Conservation (phyloP, 2,329 filamentous ascomycete genomes). For the Pseudogymnoascus sp. region DNA sequence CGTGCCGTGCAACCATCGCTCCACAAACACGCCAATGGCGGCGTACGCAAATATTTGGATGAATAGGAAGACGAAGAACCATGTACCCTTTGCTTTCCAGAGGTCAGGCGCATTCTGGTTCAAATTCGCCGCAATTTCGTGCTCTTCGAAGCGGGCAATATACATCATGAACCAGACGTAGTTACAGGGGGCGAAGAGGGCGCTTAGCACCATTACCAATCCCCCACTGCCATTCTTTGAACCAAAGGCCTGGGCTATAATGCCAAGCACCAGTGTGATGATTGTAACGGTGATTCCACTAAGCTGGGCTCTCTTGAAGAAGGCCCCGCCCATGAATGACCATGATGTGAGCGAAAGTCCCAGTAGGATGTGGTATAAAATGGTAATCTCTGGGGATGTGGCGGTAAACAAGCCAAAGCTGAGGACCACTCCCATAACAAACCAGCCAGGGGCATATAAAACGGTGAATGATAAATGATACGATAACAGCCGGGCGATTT, state of each 20-base stretch:
- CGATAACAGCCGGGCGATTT: conserved; percentile 68
- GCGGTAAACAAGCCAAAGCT: conserved; percentile 55
- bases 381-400: conserved; percentile 56
- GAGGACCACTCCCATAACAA: conserved; percentile 63
- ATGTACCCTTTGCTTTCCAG: conserved; percentile 65
- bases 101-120: conserved; percentile 55
- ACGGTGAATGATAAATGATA: conserved; percentile 74
- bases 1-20: conserved; percentile 68
- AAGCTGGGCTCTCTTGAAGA: conserved; percentile 82
- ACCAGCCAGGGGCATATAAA: conserved; percentile 76
- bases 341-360: conserved; percentile 73
- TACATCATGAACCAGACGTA: conserved; percentile 74
- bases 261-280: conserved; percentile 64
- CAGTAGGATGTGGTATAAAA: conserved; percentile 67
- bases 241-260: conserved; percentile 67
- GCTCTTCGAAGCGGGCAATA: conserved; percentile 67
- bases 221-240: conserved; percentile 46
- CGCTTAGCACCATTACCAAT: conserved; percentile 59
- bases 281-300: conserved; percentile 76
- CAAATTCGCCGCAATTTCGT: conserved; percentile 53
- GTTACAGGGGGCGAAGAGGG: conserved; percentile 81
- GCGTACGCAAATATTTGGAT: conserved; percentile 75
- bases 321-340: conserved; percentile 70
- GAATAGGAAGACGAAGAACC: conserved; percentile 68
- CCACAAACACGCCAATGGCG: conserved; percentile 64